A percentile compares a stretch with the other conserved stretches of the same genome.
phyloP scores from a whole-genome alignment of 345 rosid species.

The Salix exigua region DNA sequence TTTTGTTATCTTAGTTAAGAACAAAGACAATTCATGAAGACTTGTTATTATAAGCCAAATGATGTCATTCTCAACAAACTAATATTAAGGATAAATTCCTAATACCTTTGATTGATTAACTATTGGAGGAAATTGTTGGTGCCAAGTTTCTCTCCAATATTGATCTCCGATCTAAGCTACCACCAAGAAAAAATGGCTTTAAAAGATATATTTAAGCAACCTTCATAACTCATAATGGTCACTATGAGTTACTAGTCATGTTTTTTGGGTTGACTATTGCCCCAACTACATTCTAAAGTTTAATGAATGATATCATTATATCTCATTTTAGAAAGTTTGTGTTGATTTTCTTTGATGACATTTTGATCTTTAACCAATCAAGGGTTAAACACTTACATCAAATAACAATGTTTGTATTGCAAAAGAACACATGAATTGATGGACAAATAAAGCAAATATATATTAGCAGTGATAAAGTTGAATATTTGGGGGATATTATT shows the following conservation, averaged over 20 bases:
- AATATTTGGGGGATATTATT: neutral
- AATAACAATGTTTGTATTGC: neutral
- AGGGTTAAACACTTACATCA: neutral
- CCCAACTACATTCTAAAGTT: neutral
- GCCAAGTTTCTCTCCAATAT: neutral
- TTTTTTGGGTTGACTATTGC: neutral
- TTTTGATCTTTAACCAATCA: neutral
- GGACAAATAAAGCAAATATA: neutral
- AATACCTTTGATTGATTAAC: neutral
- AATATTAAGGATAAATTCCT: neutral
- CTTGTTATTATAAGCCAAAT: too few relatives aligned
- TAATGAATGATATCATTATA: neutral
- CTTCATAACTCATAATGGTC: neutral
- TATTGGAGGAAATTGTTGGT: neutral
- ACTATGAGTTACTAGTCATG: constrained; percentile 10
- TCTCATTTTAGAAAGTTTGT: neutral
- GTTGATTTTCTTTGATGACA: neutral
- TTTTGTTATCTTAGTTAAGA: too few relatives aligned
- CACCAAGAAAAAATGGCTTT: neutral
- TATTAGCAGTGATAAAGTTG: neutral
- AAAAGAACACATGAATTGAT: neutral
- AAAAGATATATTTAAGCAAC: neutral
- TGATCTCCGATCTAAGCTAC: neutral
- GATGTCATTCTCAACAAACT: too few relatives aligned
- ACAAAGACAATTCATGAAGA: too few relatives aligned